A percentile compares a stretch with the other conserved stretches of the same genome.
phyloP scores from a whole-genome alignment of 1,139 yeast genomes.

The Pichia inconspicua region DNA sequence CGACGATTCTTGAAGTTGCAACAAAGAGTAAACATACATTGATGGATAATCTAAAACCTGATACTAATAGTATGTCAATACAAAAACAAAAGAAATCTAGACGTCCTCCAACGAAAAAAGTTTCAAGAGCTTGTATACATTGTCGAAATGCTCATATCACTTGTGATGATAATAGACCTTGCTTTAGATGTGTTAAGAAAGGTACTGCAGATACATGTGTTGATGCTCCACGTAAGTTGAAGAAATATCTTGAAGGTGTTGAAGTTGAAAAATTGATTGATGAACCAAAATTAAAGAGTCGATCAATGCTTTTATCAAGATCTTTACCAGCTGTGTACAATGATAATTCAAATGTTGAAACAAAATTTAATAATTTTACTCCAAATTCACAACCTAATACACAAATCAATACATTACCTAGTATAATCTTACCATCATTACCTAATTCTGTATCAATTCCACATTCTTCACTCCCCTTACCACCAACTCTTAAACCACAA shows the following conservation, averaged over 20 bases:
- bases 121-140: constrained; percentile 76
- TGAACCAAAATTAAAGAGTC: neutral
- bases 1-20: no score
- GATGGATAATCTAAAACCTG: neutral
- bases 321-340: neutral
- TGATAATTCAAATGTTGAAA: neutral
- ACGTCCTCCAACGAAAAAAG: constrained; percentile 40
- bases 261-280: neutral
- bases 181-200: constrained; percentile 65
- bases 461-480: constrained; percentile 16
- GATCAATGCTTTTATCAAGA: neutral
- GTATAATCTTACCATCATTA: neutral
- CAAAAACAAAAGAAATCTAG: constrained; percentile 19
- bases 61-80: neutral
- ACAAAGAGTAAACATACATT: neutral
- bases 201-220: constrained; percentile 69
- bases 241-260: constrained; percentile 61
- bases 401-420: neutral
- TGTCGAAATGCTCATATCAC: constrained; percentile 86
- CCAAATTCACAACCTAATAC: neutral
- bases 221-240: constrained; percentile 83
- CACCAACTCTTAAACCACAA: neutral
- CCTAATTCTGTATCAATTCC: neutral
- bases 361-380: neutral
- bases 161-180: constrained; percentile 76